A percentile compares a stretch with the other conserved stretches of the same genome.
Conservation (phyloP, 1,139 yeast species). For the Suhomyces chickasaworum region DNA sequence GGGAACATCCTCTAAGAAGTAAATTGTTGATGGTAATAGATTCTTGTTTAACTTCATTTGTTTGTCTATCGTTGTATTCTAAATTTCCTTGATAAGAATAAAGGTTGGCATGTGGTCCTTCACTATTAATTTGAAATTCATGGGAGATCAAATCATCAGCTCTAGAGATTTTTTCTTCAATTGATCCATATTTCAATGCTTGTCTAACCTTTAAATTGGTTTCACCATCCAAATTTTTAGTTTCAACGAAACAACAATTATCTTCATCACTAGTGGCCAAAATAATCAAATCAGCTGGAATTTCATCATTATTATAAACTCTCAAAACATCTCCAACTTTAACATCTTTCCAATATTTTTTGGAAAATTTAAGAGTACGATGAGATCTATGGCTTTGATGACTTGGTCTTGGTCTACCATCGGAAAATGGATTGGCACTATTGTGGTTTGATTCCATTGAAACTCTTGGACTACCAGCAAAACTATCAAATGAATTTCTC, state of each 20-base stretch:
- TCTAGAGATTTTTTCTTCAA: conserved; percentile 32
- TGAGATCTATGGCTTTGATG: conserved; percentile 7
- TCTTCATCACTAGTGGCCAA: conserved; percentile 56
- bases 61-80: conserved; percentile 27
- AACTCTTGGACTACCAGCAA: conserved; percentile 12
- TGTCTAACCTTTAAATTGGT: conserved; percentile 58
- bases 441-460: conserved; percentile 6
- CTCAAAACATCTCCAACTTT: conserved; percentile 57
- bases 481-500: conserved; percentile 41
- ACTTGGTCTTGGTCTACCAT: conserved; percentile 11
- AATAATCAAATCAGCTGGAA: conserved; percentile 58
- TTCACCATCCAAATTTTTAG: conserved; percentile 64
- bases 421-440: conserved; percentile 30
- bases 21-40: conserved; percentile 51
- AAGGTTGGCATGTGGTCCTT: conserved; percentile 57
- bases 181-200: conserved; percentile 46
- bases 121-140: conserved; percentile 50
- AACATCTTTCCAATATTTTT: conserved; percentile 55
- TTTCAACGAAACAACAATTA: conserved; percentile 57
- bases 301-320: conserved; percentile 56
- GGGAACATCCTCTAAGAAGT: conserved; percentile 52
- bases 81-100: conserved; percentile 56
- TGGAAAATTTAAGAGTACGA: conserved; percentile 33
- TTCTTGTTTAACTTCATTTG: conserved; percentile 32
- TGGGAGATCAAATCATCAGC: conserved; percentile 48